These are phyloP conservation scores for Fusarium acutatum DNA, from an alignment of 2,329 filamentous ascomycete genomes.

Conservation along the genomic window DNA sequence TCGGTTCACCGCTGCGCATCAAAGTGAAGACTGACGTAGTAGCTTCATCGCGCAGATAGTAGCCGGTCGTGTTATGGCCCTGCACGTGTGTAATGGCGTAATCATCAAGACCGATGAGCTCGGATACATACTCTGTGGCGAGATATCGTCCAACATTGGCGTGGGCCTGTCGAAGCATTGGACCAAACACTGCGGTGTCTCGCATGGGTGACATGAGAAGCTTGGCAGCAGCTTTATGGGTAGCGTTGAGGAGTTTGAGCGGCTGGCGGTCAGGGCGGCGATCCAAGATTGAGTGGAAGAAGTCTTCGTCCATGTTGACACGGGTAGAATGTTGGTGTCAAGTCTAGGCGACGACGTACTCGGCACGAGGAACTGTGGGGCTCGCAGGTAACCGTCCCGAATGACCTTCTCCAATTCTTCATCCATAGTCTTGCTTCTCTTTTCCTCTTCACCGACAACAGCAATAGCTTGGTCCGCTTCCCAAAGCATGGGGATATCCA, in stretches of 20 bases:
- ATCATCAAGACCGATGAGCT: slow-evolving; percentile 59
- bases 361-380: slow-evolving; percentile 59
- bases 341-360: slow-evolving; percentile 51
- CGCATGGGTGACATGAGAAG: slow-evolving; percentile 64
- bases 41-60: slow-evolving; percentile 56
- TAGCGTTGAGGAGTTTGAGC: slow-evolving; percentile 53
- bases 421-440: slow-evolving; percentile 64
- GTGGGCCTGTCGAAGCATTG: slow-evolving; percentile 59
- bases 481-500: slow-evolving; percentile 66
- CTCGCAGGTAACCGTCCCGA: slow-evolving; percentile 46
- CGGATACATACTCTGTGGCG: slow-evolving; percentile 56
- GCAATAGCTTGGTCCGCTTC: slow-evolving; percentile 63
- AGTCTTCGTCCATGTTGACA: slow-evolving; percentile 45
- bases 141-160: slow-evolving; percentile 61
- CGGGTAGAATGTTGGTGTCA: slow-evolving; percentile 52
- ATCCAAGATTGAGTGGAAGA: slow-evolving; percentile 32
- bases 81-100: slow-evolving; percentile 62
- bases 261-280: not conserved
- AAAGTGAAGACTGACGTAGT: slow-evolving; percentile 64
- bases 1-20: slow-evolving; percentile 71
- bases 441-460: slow-evolving; percentile 58
- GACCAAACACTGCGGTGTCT: slow-evolving; percentile 56
- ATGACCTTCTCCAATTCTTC: slow-evolving; percentile 53
- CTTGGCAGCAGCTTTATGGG: slow-evolving; percentile 53
- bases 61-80: slow-evolving; percentile 53